Conservation (phyloP, 2,329 filamentous ascomycete genomes). For the Lecanicillium sp. region DNA sequence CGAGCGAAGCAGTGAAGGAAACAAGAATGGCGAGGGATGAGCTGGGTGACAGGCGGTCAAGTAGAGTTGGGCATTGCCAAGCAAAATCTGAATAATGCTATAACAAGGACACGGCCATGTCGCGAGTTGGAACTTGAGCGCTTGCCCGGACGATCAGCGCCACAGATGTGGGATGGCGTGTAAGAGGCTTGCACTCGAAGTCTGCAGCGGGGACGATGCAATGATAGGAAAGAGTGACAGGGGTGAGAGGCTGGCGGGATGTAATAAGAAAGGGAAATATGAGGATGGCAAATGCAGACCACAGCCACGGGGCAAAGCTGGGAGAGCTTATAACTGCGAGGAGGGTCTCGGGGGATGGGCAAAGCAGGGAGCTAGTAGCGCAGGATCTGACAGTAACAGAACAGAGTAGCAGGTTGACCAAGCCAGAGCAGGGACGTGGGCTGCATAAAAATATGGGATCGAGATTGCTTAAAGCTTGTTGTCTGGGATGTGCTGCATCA, state of each 20-base stretch:
- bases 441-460: constrained; percentile 3
- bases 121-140: neutral
- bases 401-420: neutral
- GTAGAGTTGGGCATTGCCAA: neutral
- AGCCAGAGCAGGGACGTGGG: neutral
- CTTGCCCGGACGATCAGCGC: neutral
- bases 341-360: neutral
- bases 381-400: no score
- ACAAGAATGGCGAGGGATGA: neutral
- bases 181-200: neutral
- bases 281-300: neutral
- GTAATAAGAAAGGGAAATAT: neutral
- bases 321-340: neutral
- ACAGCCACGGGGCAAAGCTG: neutral
- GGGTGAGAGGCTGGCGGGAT: no score
- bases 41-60: neutral
- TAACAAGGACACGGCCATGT: neutral
- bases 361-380: neutral
- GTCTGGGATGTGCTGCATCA: neutral
- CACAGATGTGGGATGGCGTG: neutral
- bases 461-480: constrained; percentile 10
- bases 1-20: neutral
- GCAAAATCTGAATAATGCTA: neutral
- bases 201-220: neutral
- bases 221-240: no score